Evolutionary conservation across 257 asterid genomes (phyloP), one percentile per base, ranked within the genome.

Genomic region (Nicotiana otophora): DNA sequence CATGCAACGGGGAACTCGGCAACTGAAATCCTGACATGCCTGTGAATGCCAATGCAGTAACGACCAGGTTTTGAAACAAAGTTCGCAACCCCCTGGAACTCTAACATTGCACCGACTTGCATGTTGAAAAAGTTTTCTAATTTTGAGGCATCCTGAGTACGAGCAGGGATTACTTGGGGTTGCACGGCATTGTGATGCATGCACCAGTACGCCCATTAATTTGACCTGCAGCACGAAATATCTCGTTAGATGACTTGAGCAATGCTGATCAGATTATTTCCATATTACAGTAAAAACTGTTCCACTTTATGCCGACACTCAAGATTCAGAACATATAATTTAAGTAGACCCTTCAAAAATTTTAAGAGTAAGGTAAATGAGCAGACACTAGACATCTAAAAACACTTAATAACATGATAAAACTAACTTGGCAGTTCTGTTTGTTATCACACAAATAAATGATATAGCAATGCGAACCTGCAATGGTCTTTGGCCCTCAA

Each of bases 1-100:
- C 93, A 12, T 80, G 93, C 97, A 92, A 7, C 91, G 90, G 15
- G 97, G 95, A 39, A 92, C 81, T 17, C 5, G 39, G 85, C 97
- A 92, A 60, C 76, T 69, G 20, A 83, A 51, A 80, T 86, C 87
- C 51, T 46, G 66, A 84, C 97, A 92, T 11, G 17, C 61, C 23
- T 78, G 48, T 7, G 92, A 61, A 86, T 92, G 97, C 68, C 74
- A 16, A 33, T 10, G 72, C 72, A 91, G 80, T 66, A 88, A n/a
- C 39, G 4, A 28, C 97, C 97, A 90, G 54, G 79, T 82, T 60
- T 57, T 89, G 78, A 58, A 76, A 55, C 97, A 91, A 42, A 0
- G 0, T n/a, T 5, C 2, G 85, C 97, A 92, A 54, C 90, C 89
- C 54, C 92, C 89, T 12, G 67, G 20, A 19, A n/a, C 34, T 10